Base-by-base conservation (phyloP, 148 eudicot species). In the Pharnaceum exiguum region DNA sequence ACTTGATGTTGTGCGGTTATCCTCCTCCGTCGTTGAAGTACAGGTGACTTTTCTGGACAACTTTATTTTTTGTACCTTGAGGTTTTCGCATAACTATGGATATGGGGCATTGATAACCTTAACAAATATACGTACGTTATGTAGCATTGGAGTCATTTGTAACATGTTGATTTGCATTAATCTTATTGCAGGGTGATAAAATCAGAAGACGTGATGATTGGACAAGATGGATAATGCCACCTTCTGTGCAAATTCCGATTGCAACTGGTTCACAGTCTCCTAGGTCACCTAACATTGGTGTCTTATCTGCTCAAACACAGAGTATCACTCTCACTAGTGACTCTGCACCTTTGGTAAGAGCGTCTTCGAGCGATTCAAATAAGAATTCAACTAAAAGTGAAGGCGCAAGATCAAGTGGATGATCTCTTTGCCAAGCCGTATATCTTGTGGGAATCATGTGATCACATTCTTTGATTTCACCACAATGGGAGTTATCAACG, bases 151-250 rank as follows among this genome's bases (percentile, higher is more conserved):
- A 33, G 29, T 21, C 13, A 23, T 37, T n/a, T 9, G 11, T 24
- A 10, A 55, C 29, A 21, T 25, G 7, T 13, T 63, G 15, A 37
- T 25, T 40, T 50, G 1, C 51, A 29, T 18, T 21, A 12, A 29
- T 43, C 19, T 10, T 26, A 25, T 66, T 80, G 66, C 76, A 88
- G 96, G 85, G 74, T 49, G 89, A 82, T 36, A 88, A 72, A 69
- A 75, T 88, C 52, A 71, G 96, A 74, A 75, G 38, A 67, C 80
- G 84, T 57, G 74, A 52, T 61, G 86, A 88, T 57, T 88, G 93
- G 93, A 36, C 8, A 53, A 72, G 50, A 59, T 88, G 96, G 96
- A 39, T 82, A 59, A 76, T 85, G 67, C 79, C 95, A 37, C 65
- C 80, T 32, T 35, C 76, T 50, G 63, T 60, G 29, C 80, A 75